Evolutionary conservation across 805 yeast genomes (phyloP).

Genomic region (Cyberlindnera maclurae): DNA sequence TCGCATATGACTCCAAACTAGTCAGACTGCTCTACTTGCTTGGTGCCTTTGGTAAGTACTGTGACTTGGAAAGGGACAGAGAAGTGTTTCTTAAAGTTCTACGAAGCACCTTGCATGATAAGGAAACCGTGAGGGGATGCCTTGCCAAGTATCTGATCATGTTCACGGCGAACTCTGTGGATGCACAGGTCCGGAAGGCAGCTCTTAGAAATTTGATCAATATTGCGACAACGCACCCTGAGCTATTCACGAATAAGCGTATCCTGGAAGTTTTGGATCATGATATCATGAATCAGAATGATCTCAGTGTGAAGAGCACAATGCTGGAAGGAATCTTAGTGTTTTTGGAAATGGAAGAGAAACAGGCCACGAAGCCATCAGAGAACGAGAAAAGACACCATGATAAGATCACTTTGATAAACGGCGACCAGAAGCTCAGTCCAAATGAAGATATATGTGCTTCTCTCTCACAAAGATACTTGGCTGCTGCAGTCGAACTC

Average conservation of each 20-base stretch:
- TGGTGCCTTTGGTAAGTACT: slow-evolving; percentile 66
- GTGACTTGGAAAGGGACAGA: slow-evolving; percentile 47
- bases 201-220: slow-evolving; percentile 53
- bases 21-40: slow-evolving; percentile 53
- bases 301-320: slow-evolving; percentile 38
- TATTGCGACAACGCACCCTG: slow-evolving; percentile 58
- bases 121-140: slow-evolving; percentile 51
- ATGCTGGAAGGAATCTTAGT: slow-evolving; percentile 51
- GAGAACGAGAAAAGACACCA: slow-evolving; percentile 30
- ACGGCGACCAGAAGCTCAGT: slow-evolving; percentile 44
- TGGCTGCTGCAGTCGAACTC: slow-evolving; percentile 38
- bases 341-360: slow-evolving; percentile 53
- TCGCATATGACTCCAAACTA: slow-evolving; percentile 36
- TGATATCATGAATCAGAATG: slow-evolving; percentile 32
- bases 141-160: slow-evolving; percentile 51
- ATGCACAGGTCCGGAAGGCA: slow-evolving; percentile 35
- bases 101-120: slow-evolving; percentile 35
- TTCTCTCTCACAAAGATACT: slow-evolving; percentile 59
- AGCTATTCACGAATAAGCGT: slow-evolving; percentile 52
- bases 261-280: slow-evolving; percentile 45
- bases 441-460: slow-evolving; percentile 68
- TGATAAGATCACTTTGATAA: slow-evolving; percentile 43
- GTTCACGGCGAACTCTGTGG: slow-evolving; percentile 36
- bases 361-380: slow-evolving; percentile 32
- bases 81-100: slow-evolving; percentile 31